A percentile compares a stretch with the other conserved stretches of the same genome.
These are phyloP conservation scores for Chondrostereum purpureum DNA, from an alignment of 1,284 basidiomycete genomes.

Conservation along the genomic window DNA sequence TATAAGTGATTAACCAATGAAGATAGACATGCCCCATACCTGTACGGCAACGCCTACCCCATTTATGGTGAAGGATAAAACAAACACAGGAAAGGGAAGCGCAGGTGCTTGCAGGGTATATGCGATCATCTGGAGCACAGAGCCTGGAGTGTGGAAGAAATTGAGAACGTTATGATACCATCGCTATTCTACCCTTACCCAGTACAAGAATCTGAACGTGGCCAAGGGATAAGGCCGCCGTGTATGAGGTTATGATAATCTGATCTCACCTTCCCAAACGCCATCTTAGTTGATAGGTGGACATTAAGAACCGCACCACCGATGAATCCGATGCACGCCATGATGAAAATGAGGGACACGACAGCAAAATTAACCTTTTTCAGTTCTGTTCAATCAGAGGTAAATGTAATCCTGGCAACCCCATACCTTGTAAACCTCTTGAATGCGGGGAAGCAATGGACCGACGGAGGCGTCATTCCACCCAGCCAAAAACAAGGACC, in stretches of 20 bases:
- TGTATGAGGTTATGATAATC: background rate
- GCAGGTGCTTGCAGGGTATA: conserved; percentile 40
- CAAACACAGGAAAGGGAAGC: conserved; percentile 63
- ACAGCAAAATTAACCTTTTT: conserved; percentile 35
- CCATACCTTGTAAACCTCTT: no score
- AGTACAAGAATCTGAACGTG: conserved; percentile 17
- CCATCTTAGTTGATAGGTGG: conserved; percentile 32
- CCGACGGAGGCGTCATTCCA: no score
- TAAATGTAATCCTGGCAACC: no score
- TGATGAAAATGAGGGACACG: conserved; percentile 37
- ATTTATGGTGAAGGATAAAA: conserved; percentile 50
- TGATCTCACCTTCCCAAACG: conserved; percentile 37
- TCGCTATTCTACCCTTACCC: conserved; percentile 15
- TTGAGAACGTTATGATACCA: background rate
- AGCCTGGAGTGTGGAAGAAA: background rate
- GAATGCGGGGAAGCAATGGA: no score
- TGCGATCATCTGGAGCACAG: conserved; percentile 22
- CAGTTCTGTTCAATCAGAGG: no score
- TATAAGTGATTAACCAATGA: background rate
- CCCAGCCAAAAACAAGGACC: no score
- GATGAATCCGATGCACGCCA: conserved; percentile 32
- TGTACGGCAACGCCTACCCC: conserved; percentile 58
- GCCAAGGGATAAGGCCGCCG: background rate
- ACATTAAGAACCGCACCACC: conserved; percentile 33
- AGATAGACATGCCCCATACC: conserved; percentile 20